Evolutionary conservation across 2,329 filamentous ascomycete genomes (phyloP).

Genomic region (Penicillium sp.): DNA sequence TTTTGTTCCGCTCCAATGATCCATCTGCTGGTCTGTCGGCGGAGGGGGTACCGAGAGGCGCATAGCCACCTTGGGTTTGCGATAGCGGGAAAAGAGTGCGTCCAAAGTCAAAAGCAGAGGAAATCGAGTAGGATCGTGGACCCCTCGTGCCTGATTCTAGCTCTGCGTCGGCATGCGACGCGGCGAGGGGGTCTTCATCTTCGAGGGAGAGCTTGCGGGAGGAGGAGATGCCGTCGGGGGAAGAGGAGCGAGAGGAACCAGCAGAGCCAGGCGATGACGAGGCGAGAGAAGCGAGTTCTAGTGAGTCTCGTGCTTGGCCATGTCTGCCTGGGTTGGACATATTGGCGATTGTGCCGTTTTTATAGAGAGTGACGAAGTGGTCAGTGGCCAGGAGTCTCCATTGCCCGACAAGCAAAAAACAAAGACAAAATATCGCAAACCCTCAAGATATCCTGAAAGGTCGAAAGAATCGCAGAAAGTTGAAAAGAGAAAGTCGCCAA

Average conservation of each 20-base stretch:
- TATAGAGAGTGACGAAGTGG: too few species aligned
- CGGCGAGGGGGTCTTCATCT: conserved; percentile 74
- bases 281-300: conserved; percentile 93
- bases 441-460: background rate
- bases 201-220: conserved; percentile 88
- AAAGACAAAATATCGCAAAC: background rate
- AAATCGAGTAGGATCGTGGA: conserved; percentile 79
- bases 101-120: conserved; percentile 94
- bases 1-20: conserved; percentile 94
- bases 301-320: conserved; percentile 71
- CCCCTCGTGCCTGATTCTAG: conserved; percentile 48
- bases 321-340: conserved; percentile 35
- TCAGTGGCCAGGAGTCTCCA: conserved; percentile 10
- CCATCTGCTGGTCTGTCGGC: conserved; percentile 64
- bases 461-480: background rate
- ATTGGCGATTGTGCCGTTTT: conserved; percentile 12
- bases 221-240: conserved; percentile 83
- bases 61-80: conserved; percentile 78
- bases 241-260: conserved; percentile 70
- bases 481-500: conserved; percentile 14
- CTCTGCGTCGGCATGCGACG: conserved; percentile 52
- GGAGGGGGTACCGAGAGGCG: conserved; percentile 77
- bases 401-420: background rate
- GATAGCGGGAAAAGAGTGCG: conserved; percentile 89
- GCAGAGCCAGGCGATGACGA: conserved; percentile 71